These are phyloP conservation scores for Penicillium sp. DNA, from an alignment of 2,329 filamentous ascomycete genomes.

Conservation along the genomic window DNA sequence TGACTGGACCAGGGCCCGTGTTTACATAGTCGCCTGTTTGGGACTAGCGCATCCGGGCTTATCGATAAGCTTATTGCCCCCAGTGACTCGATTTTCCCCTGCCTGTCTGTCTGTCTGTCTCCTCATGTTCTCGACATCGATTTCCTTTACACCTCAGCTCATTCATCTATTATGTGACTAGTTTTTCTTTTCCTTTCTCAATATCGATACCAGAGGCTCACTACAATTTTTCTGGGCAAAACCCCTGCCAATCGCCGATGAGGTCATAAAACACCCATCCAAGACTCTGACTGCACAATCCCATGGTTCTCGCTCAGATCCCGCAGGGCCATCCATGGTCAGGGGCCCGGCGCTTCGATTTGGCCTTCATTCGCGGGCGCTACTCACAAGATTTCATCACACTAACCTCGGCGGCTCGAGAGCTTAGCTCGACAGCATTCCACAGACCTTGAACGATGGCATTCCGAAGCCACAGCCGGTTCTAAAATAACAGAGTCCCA, in stretches of 20 bases:
- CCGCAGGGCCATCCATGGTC: slow-evolving; percentile 25
- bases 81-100: slow-evolving; percentile 20
- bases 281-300: slow-evolving; percentile 48
- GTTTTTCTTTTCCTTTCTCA: not conserved
- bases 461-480: not conserved
- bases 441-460: not conserved
- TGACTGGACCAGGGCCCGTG: slow-evolving; percentile 23
- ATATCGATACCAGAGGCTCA: not conserved
- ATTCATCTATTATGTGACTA: not conserved
- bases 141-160: slow-evolving; percentile 1
- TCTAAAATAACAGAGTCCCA: not conserved
- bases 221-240: not conserved
- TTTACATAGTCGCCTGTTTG: slow-evolving; percentile 44
- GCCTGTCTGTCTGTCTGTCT: slow-evolving; percentile 3
- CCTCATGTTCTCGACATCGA: not conserved
- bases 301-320: slow-evolving; percentile 31
- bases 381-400: not conserved
- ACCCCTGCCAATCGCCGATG: not conserved
- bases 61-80: slow-evolving; percentile 50
- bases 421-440: slow-evolving; percentile 1
- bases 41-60: slow-evolving; percentile 41
- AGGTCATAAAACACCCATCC: slow-evolving; percentile 21
- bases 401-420: not conserved
- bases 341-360: not conserved
- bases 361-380: not conserved